A percentile compares a stretch with the other conserved stretches of the same genome.
phyloP scores from a whole-genome alignment of 495 filamentous ascomycete species.

The Halenospora varia region DNA sequence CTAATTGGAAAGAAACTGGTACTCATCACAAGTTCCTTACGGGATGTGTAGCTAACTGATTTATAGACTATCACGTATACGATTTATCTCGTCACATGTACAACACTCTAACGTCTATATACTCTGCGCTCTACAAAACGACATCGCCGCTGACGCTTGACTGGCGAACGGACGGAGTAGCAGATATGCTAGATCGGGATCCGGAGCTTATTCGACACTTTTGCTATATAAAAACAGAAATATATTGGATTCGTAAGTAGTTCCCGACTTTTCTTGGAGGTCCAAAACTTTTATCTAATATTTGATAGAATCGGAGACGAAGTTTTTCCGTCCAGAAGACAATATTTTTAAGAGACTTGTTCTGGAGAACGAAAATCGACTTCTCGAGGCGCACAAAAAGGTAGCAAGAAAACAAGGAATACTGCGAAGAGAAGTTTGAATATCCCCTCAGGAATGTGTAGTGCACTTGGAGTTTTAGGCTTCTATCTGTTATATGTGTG shows the following conservation, averaged over 20 bases:
- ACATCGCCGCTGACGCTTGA: slow-evolving; percentile 3
- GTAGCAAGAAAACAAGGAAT: too few species aligned
- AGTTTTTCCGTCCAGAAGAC: neutral
- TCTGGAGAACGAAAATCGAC: neutral
- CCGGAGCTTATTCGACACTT: neutral
- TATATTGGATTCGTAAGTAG: neutral
- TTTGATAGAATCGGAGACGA: neutral
- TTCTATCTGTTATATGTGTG: too few species aligned
- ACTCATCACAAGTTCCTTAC: too few species aligned
- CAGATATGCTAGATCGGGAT: neutral
- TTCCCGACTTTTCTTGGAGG: too few species aligned
- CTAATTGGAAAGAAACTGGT: neutral
- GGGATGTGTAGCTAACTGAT: too few species aligned
- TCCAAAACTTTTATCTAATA: neutral
- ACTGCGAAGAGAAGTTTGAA: too few species aligned
- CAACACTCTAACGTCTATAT: slow-evolving; percentile 1
- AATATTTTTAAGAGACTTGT: neutral
- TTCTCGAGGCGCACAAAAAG: neutral
- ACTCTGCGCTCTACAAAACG: neutral
- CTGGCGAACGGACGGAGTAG: neutral
- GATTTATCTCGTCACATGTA: neutral
- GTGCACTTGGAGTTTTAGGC: too few species aligned
- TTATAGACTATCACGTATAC: neutral
- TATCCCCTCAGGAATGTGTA: too few species aligned
- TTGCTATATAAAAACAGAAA: slow-evolving; percentile 1